phyloP scores from a whole-genome alignment of 148 eudicot genomes.

The Rhododendron ferrugineum region DNA sequence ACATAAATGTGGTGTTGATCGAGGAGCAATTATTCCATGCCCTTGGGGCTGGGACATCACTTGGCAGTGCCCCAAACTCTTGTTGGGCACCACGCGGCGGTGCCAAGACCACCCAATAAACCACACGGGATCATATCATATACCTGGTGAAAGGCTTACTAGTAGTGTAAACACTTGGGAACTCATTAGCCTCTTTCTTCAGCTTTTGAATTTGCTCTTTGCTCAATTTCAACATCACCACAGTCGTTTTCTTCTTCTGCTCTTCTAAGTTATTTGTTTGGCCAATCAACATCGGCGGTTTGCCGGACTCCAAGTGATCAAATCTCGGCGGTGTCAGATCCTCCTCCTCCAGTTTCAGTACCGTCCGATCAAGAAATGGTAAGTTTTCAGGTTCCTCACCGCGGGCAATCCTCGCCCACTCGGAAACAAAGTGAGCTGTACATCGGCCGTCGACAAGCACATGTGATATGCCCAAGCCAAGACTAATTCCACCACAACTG shows the following conservation, averaged over 20 bases:
- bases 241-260: conserved; percentile 6
- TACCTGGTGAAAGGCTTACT: neutral
- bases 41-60: no score
- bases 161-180: no score
- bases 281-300: conserved; percentile 15
- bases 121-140: neutral
- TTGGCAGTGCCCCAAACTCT: no score
- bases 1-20: no score
- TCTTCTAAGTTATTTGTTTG: conserved; percentile 8
- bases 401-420: conserved; percentile 45
- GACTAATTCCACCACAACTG: conserved; percentile 40
- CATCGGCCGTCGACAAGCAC: conserved; percentile 35
- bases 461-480: conserved; percentile 30
- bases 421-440: conserved; percentile 24
- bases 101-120: no score
- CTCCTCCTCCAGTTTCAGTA: conserved; percentile 15
- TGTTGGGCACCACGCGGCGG: no score
- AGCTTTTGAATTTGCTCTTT: neutral
- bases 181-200: neutral
- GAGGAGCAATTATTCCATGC: no score
- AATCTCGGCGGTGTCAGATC: neutral
- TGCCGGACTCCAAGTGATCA: conserved; percentile 7
- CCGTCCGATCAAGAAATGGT: conserved; percentile 27
- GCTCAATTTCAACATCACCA: neutral
- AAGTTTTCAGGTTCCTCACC: conserved; percentile 17